These are phyloP conservation scores for Citrus hindsii DNA, from an alignment of 345 rosid genomes.

Conservation along the genomic window DNA sequence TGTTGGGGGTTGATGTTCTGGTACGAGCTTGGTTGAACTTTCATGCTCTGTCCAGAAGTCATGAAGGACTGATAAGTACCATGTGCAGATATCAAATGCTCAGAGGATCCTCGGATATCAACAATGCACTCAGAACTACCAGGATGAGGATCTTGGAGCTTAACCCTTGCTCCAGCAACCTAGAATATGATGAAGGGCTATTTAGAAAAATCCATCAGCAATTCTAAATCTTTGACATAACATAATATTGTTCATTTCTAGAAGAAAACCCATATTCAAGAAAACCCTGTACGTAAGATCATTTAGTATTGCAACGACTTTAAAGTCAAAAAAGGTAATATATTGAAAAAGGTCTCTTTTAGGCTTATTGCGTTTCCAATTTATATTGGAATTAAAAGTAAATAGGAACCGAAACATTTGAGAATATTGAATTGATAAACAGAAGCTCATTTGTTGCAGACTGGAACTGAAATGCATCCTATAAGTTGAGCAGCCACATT, in stretches of 20 bases:
- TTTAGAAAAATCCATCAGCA: background rate
- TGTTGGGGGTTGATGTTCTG: conserved; percentile 6
- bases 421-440: background rate
- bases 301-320: too few relatives aligned
- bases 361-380: background rate
- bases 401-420: background rate
- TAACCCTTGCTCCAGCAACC: conserved; percentile 34
- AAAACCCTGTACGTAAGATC: background rate
- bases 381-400: background rate
- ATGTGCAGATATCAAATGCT: conserved; percentile 24
- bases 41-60: conserved; percentile 29
- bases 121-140: conserved; percentile 22
- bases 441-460: background rate
- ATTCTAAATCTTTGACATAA: background rate
- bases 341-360: background rate
- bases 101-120: conserved; percentile 25
- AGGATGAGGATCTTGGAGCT: conserved; percentile 27
- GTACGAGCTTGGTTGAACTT: conserved; percentile 21
- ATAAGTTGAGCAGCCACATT: background rate
- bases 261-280: background rate
- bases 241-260: background rate
- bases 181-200: background rate
- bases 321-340: background rate
- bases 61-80: conserved; percentile 16
- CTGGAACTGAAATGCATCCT: background rate